Evolutionary conservation across 2,329 filamentous ascomycete species (phyloP).

Genomic region (Cladosporium austrohemisphaericum): DNA sequence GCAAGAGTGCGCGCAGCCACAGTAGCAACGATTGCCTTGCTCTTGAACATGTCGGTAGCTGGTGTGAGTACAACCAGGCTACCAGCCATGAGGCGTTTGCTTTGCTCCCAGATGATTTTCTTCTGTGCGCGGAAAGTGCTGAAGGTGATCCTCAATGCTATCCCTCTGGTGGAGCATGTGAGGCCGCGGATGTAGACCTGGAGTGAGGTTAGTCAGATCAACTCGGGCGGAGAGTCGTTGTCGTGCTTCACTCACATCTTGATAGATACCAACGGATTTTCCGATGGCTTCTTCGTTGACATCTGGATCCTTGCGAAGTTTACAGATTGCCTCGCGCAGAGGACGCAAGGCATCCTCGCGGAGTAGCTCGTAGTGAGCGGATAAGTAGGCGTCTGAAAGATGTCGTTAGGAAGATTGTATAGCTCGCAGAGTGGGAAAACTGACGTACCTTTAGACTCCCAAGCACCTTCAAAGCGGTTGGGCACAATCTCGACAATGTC

Average conservation of each 20-base stretch:
- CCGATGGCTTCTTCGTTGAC: conserved; percentile 53
- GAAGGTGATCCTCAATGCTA: conserved; percentile 67
- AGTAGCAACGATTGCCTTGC: conserved; percentile 64
- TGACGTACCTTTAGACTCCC: conserved; percentile 47
- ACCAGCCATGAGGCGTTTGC: conserved; percentile 54
- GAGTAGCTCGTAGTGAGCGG: conserved; percentile 69
- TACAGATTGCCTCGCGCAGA: conserved; percentile 62
- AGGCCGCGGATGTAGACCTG: conserved; percentile 66
- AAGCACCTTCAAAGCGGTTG: conserved; percentile 57
- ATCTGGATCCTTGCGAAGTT: conserved; percentile 50
- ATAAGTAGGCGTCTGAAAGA: conserved; percentile 58
- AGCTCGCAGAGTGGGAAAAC: too few relatives aligned
- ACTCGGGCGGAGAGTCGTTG: too few relatives aligned
- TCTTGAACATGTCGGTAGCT: conserved; percentile 58
- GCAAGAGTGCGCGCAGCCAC: conserved; percentile 66
- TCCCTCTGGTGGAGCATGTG: conserved; percentile 58
- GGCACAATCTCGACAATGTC: conserved; percentile 20
- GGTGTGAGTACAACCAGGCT: conserved; percentile 55
- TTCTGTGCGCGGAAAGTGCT: conserved; percentile 63
- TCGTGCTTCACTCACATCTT: conserved; percentile 49
- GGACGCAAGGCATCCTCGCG: conserved; percentile 70
- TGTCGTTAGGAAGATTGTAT: background rate
- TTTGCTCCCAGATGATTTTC: conserved; percentile 64
- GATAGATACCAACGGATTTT: conserved; percentile 58
- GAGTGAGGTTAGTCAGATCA: conserved; percentile 18